These are phyloP conservation scores for Mucor lusitanicus DNA, from an alignment of 371 early-diverging fungal genomes.

Conservation along the genomic window DNA sequence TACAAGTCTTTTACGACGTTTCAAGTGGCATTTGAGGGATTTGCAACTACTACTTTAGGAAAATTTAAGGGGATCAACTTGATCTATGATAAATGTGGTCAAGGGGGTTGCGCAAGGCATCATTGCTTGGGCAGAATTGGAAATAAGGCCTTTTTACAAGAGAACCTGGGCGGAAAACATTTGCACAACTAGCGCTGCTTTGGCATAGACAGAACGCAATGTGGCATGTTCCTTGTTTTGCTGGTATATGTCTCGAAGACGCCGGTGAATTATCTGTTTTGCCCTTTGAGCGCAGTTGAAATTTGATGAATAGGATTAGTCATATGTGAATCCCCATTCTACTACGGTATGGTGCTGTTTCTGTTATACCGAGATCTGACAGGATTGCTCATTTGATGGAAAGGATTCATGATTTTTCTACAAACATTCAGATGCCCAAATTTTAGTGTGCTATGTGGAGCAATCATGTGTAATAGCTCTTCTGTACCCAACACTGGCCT, in stretches of 20 bases:
- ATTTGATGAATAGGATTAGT: neutral
- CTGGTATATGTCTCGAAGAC: neutral
- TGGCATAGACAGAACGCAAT: neutral
- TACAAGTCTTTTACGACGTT: neutral
- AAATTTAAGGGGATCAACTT: neutral
- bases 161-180: too few relatives aligned
- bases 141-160: too few relatives aligned
- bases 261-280: neutral
- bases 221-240: neutral
- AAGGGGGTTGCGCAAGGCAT: neutral
- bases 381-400: neutral
- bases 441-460: too few relatives aligned
- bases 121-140: neutral
- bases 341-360: neutral
- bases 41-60: too few relatives aligned
- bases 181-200: too few relatives aligned
- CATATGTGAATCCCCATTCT: neutral
- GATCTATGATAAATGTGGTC: neutral
- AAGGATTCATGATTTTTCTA: too few relatives aligned
- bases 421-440: too few relatives aligned
- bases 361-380: neutral
- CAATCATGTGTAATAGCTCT: too few relatives aligned
- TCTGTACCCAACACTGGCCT: neutral
- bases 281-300: neutral
- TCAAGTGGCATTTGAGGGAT: neutral